These are phyloP conservation scores for Polysphondylium violaceum DNA, from an alignment of 78 protist species.

Conservation along the genomic window DNA sequence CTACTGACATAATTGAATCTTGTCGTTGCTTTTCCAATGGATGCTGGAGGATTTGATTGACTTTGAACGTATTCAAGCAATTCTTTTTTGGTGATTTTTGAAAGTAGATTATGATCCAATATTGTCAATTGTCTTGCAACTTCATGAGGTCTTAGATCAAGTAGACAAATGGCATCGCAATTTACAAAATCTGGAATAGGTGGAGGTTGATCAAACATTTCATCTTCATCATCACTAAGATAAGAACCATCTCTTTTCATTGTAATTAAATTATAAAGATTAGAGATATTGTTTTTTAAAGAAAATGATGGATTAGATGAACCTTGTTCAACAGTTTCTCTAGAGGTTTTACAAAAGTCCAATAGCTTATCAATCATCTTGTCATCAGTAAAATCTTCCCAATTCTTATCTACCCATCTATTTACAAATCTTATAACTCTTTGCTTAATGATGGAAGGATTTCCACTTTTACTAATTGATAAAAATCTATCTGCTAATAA, in stretches of 20 bases:
- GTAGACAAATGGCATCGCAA: neutral
- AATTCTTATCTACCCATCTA: constrained; percentile 44
- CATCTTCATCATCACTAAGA: constrained; percentile 2
- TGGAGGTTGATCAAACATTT: constrained; percentile 52
- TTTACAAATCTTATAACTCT: constrained; percentile 47
- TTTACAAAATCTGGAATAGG: constrained; percentile 66
- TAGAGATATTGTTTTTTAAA: neutral
- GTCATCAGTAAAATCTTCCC: constrained; percentile 43
- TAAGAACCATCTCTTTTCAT: constrained; percentile 39
- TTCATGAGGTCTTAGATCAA: constrained; percentile 63
- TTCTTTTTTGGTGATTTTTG: constrained; percentile 38
- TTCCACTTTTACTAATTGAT: neutral
- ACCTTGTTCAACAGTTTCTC: constrained; percentile 47
- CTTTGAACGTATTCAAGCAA: constrained; percentile 20
- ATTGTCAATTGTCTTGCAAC: constrained; percentile 71
- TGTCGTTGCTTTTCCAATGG: constrained; percentile 26
- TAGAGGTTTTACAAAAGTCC: constrained; percentile 29
- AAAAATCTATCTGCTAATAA: constrained; percentile 33
- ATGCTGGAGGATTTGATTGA: constrained; percentile 47
- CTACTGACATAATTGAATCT: constrained; percentile 39
- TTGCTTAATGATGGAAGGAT: neutral
- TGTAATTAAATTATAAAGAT: neutral
- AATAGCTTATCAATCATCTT: neutral
- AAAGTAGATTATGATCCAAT: constrained; percentile 25
- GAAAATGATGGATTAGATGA: constrained; percentile 10